phyloP scores from a whole-genome alignment of 345 rosid species.

The Linum trigynum region DNA sequence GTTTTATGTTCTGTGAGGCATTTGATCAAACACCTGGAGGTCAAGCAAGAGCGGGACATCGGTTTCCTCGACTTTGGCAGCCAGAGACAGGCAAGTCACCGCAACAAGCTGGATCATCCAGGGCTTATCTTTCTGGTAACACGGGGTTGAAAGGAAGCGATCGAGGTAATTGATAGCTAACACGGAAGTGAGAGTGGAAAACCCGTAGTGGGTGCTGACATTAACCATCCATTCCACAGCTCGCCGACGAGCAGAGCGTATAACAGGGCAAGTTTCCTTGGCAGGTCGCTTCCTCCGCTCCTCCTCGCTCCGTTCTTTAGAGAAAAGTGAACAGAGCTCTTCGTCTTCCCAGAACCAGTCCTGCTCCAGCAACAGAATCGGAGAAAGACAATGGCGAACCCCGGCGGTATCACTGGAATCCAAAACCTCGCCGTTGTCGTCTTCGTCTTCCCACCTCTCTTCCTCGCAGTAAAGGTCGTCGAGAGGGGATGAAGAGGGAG shows the following conservation, averaged over 20 bases:
- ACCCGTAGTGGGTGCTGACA: conserved; percentile 18
- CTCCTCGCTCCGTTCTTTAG: not conserved
- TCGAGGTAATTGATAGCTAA: conserved; percentile 24
- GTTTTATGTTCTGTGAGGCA: not conserved
- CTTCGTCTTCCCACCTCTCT: conserved; percentile 19
- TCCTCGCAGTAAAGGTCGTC: conserved; percentile 26
- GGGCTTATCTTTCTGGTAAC: conserved; percentile 16
- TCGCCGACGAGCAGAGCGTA: conserved; percentile 10
- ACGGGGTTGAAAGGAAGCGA: conserved; percentile 15
- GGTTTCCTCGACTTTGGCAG: conserved; percentile 29
- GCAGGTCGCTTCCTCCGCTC: not conserved
- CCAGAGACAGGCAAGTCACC: conserved; percentile 29
- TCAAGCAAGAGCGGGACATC: conserved; percentile 24
- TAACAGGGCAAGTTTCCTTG: not conserved
- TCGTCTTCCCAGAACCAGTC: conserved; percentile 43
- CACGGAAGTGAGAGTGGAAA: conserved; percentile 19
- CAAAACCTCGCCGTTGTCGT: conserved; percentile 4
- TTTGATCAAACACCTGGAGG: conserved; percentile 19
- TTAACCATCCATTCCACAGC: conserved; percentile 24
- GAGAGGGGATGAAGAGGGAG: conserved; percentile 8
- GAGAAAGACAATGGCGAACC: conserved; percentile 15
- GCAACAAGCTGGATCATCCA: conserved; percentile 31
- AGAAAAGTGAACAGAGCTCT: not conserved
- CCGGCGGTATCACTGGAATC: not conserved
- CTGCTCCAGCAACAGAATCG: conserved; percentile 39